Evolutionary conservation across 345 rosid genomes (phyloP).

Genomic region (Diplotaxis tenuifolia): DNA sequence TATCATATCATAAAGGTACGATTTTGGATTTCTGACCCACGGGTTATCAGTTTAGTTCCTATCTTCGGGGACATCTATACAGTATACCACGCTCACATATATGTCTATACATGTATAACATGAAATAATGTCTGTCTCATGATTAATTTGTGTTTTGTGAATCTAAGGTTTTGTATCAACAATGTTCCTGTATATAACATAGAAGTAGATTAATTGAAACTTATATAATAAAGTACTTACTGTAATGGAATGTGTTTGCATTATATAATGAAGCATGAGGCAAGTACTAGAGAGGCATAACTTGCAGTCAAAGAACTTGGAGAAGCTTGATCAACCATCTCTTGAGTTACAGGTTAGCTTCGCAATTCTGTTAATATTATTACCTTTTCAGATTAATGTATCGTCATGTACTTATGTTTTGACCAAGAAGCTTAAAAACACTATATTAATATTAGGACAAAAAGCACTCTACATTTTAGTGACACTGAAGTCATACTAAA

Average conservation of each 20-base stretch:
- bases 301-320: constrained; percentile 81
- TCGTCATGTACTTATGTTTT: background rate
- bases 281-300: constrained; percentile 70
- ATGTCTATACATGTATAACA: background rate
- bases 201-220: background rate
- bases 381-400: background rate
- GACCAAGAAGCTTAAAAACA: background rate
- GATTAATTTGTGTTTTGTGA: background rate
- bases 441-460: background rate
- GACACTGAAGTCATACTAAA: background rate
- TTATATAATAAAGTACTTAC: background rate
- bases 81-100: background rate
- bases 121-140: constrained; percentile 17
- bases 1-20: constrained; percentile 21
- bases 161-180: background rate
- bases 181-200: background rate
- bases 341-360: constrained; percentile 76
- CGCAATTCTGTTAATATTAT: background rate
- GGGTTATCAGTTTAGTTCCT: constrained; percentile 18
- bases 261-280: constrained; percentile 60
- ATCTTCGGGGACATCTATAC: background rate
- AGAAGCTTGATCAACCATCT: constrained; percentile 78
- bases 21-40: constrained; percentile 25
- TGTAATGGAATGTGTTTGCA: background rate
- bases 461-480: background rate